Conservation (phyloP, 148 eudicot species). For the Cornus controversa region DNA sequence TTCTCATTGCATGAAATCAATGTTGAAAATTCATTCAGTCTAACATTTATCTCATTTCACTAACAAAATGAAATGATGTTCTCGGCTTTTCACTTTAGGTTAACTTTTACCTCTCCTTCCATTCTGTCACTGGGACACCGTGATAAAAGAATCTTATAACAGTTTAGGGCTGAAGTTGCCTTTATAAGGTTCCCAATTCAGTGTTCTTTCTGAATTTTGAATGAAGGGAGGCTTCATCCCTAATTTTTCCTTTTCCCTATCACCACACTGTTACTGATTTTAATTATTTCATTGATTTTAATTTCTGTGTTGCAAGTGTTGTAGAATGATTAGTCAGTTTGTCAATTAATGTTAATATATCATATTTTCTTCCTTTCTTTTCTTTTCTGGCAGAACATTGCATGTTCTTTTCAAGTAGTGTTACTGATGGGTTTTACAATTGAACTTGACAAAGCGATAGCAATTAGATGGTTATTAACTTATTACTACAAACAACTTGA, state of each 20-base stretch:
- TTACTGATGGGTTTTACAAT: too few species aligned
- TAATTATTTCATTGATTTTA: not conserved
- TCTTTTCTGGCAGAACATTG: too few species aligned
- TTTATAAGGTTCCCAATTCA: not conserved
- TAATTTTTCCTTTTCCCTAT: not conserved
- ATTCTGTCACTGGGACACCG: not conserved
- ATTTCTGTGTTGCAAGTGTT: not conserved
- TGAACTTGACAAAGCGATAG: too few species aligned
- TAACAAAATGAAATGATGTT: too few species aligned
- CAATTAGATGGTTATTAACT: not conserved
- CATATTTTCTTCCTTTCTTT: too few species aligned
- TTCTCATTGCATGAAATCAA: not conserved
- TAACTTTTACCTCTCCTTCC: not conserved
- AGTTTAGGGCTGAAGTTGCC: not conserved
- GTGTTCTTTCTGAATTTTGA: not conserved
- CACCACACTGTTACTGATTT: not conserved
- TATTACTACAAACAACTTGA: too few species aligned
- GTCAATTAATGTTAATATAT: not conserved
- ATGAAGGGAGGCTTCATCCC: not conserved
- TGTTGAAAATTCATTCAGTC: not conserved
- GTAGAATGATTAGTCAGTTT: not conserved
- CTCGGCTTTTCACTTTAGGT: not conserved
- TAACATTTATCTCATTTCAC: not conserved
- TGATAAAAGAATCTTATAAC: not conserved
- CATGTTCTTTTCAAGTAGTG: too few species aligned